Base-by-base conservation (phyloP, 495 filamentous ascomycete genomes). In the Hyaloscypha bicolor region DNA sequence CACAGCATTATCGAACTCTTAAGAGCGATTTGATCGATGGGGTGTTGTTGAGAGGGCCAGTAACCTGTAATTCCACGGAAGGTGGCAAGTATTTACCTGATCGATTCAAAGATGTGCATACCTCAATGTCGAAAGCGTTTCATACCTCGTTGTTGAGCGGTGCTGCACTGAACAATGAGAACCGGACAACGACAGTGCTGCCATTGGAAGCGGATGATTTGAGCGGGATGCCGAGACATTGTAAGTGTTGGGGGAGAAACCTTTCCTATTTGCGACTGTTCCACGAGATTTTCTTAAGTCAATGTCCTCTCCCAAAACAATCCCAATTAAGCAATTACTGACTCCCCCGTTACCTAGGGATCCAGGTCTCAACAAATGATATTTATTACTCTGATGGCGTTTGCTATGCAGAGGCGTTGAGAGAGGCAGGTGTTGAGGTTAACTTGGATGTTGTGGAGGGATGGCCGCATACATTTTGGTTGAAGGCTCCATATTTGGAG, bases 381-480 rank as follows among this genome's bases (percentile, higher is more conserved):
- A 68, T 69, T 42, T 67, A 75, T 53, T 78, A 77, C 53, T 75
- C 71, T 32, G 76, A 78, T 64, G 76, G 75, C 42, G 45, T 73
- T 16, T 77, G 70, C 52, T 79, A 76, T 74, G 76, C 73, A 0
- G 74, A 73, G 52, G 69, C 66, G n/a, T 66, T 77, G 70, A 65
- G 63, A 30, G 65, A 73, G 19, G 68, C 63, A 4, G 74, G 76
- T 25, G 72, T 76, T 2, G 67, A 69, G 19, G 74, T 76, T 0
- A 64, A 55, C 58, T 53, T 76, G 14, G 76, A 77, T 64, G 71
- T 77, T 16, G 62, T 73, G 14, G 11, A 31, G 60, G 76, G 76
- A 9, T 75, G 68, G 67, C 76, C 76, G 25, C 76, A 79, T 70
- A 79, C 76, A 12, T 79, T 75, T 63, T 79, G 76, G 74, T 51